Evolutionary conservation across 2,329 filamentous ascomycete genomes (phyloP), one percentile per base, ranked within the genome.

Genomic region (Incumbomyces lentus): DNA sequence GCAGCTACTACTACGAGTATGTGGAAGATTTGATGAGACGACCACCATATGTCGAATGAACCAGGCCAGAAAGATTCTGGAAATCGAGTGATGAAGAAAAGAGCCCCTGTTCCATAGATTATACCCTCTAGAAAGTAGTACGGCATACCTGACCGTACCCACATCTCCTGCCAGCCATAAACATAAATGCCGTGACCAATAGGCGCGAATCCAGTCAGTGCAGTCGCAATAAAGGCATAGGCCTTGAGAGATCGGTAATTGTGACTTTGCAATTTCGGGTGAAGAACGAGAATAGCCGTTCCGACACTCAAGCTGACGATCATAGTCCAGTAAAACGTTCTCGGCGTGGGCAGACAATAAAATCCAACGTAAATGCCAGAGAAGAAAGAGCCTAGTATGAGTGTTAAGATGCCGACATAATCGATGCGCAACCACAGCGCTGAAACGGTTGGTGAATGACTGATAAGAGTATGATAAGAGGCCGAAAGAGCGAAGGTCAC

Each of bases 1-100:
- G 64, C 64, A 5, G 65, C 67, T 4, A 71, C 29, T 0, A 70
- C 68, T 8, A 65, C 63, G 2, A 64, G 55, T 3, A 62, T 32
- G 47, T 65, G 62, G 52, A 60, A 65, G 13, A 64, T 50, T 3
- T 59, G 59, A 47, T 64, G 62, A 5, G 61, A 64, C 12, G 56
- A 55, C 13, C 59, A 59, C 53, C 58, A 64, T 29, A 64, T 57
- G 42, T 64, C 61, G 45, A 65, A 64, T 13, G 46, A 49, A 2
- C 60, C 62, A 1, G 63, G 62, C 41, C 47, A 59, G 18, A 57
- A 49, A 2, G 54, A 57, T 41, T 58, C 56, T 2, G 56, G 56
- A 17, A 55, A 49, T 10, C 55, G 50, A 16, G 54, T 57, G 16
- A 51, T 41, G 50, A 55, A 63, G 36, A 62, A 53, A 37, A 54